Percentiles rank a stretch among this genome's conserved stretches.
These are phyloP conservation scores for Cyamopsis tetragonoloba DNA, from an alignment of 306 rosid genomes.

Conservation along the genomic window DNA sequence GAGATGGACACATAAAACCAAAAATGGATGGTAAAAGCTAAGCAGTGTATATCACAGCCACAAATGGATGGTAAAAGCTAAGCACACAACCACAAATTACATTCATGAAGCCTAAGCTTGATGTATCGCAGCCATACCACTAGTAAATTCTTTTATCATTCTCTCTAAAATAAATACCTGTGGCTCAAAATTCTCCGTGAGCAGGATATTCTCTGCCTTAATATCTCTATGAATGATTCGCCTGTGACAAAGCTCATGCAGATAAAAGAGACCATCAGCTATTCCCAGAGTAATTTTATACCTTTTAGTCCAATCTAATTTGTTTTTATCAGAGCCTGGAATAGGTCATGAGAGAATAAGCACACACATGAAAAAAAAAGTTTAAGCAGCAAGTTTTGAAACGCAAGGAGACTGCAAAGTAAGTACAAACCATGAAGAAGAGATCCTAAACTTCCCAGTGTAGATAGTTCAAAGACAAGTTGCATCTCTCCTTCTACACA, in stretches of 20 bases:
- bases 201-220: constrained; percentile 76
- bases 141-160: neutral
- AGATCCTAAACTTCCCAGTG: constrained; percentile 73
- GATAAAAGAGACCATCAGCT: constrained; percentile 77
- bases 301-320: constrained; percentile 78
- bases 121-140: neutral
- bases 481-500: constrained; percentile 80
- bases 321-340: constrained; percentile 48
- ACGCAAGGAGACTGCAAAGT: neutral
- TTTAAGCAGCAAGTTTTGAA: neutral
- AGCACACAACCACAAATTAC: neutral
- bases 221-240: constrained; percentile 95
- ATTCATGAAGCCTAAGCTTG: neutral
- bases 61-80: too few relatives aligned
- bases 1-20: neutral
- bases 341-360: neutral
- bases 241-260: constrained; percentile 76
- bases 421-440: constrained; percentile 68
- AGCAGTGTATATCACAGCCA: neutral
- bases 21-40: neutral
- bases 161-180: constrained; percentile 53
- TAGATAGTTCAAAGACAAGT: constrained; percentile 64
- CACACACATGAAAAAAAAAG: neutral
- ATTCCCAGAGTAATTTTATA: constrained; percentile 67
- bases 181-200: constrained; percentile 76